phyloP scores from a whole-genome alignment of 2,329 filamentous ascomycete genomes.

The Xylaria sp. region DNA sequence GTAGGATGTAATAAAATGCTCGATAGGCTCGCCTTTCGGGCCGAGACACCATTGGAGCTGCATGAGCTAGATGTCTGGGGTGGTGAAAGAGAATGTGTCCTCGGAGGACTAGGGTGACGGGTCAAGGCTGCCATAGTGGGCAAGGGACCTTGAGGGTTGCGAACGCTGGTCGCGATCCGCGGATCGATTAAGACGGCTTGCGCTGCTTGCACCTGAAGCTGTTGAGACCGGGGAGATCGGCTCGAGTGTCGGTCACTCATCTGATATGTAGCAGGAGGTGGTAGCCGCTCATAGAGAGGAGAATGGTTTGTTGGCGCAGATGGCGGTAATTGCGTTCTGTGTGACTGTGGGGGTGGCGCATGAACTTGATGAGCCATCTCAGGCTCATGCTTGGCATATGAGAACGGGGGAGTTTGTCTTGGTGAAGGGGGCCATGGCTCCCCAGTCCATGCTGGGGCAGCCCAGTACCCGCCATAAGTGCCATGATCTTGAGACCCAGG shows the following conservation, averaged over 20 bases:
- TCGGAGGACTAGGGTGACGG: slow-evolving; percentile 55
- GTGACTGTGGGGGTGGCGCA: slow-evolving; percentile 36
- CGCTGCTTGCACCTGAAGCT: slow-evolving; percentile 56
- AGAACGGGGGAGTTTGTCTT: slow-evolving; percentile 52
- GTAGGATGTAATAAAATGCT: slow-evolving; percentile 63
- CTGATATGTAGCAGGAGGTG: slow-evolving; percentile 42
- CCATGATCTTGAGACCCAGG: slow-evolving; percentile 44
- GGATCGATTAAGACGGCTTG: slow-evolving; percentile 56
- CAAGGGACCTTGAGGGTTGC: slow-evolving; percentile 57
- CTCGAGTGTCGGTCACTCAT: slow-evolving; percentile 46
- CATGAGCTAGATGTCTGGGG: slow-evolving; percentile 56
- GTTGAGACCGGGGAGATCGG: slow-evolving; percentile 56
- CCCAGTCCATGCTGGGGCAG: slow-evolving; percentile 50
- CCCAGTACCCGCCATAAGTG: slow-evolving; percentile 52
- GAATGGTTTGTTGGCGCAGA: slow-evolving; percentile 36
- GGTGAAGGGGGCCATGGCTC: slow-evolving; percentile 52
- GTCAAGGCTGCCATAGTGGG: slow-evolving; percentile 51
- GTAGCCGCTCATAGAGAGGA: slow-evolving; percentile 43
- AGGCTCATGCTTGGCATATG: slow-evolving; percentile 40
- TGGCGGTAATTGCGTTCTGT: slow-evolving; percentile 29
- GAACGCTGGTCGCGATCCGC: slow-evolving; percentile 49
- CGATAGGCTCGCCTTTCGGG: slow-evolving; percentile 59
- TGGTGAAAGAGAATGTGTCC: slow-evolving; percentile 61
- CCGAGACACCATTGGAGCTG: slow-evolving; percentile 35
- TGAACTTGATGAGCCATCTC: slow-evolving; percentile 45